Evolutionary conservation across 108 stramenopile species (phyloP).

Genomic region (Licmophora abbreviata): DNA sequence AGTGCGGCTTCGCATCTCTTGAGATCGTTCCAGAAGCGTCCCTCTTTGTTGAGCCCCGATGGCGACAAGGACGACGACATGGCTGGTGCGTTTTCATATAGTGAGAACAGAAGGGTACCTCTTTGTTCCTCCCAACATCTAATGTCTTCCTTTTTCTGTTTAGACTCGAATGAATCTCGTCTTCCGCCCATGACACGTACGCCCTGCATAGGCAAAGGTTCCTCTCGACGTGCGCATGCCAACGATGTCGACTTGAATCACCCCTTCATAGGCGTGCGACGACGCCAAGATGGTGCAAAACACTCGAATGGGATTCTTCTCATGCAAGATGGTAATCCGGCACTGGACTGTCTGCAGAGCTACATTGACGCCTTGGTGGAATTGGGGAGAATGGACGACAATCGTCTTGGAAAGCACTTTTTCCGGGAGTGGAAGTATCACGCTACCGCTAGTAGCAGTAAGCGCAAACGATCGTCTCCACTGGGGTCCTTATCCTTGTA

Average conservation of each 20-base stretch:
- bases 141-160: neutral
- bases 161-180: neutral
- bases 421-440: slow-evolving; percentile 51
- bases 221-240: slow-evolving; percentile 47
- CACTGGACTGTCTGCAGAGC: slow-evolving; percentile 54
- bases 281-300: no score
- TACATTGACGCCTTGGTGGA: slow-evolving; percentile 72
- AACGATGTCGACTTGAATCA: slow-evolving; percentile 74
- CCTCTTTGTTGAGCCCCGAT: neutral
- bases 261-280: slow-evolving; percentile 43
- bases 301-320: slow-evolving; percentile 11
- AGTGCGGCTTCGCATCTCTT: slow-evolving; percentile 15
- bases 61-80: neutral
- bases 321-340: slow-evolving; percentile 56
- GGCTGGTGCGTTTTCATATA: slow-evolving; percentile 4
- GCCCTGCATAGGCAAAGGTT: slow-evolving; percentile 28
- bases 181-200: slow-evolving; percentile 19
- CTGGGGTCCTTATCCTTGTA: slow-evolving; percentile 53
- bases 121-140: slow-evolving; percentile 8
- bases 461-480: neutral
- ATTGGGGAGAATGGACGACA: slow-evolving; percentile 69
- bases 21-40: slow-evolving; percentile 18
- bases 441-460: neutral
- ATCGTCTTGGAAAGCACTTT: slow-evolving; percentile 50
- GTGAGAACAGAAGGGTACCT: slow-evolving; percentile 7